phyloP scores from a whole-genome alignment of 2,329 filamentous ascomycete genomes.

The Fusarium chaquense region DNA sequence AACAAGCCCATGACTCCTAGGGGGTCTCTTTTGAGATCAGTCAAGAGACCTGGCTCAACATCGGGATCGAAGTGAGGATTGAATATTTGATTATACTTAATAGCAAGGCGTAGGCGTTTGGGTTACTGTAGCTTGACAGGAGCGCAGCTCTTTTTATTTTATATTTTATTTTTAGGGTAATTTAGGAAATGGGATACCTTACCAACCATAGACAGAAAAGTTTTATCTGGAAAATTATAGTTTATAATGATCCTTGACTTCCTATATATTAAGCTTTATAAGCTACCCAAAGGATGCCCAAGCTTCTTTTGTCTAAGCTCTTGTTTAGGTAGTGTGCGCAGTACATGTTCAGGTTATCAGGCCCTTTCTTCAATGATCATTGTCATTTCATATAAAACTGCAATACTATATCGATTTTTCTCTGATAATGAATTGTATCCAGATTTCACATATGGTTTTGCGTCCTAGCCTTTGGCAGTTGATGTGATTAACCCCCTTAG shows the following conservation, averaged over 20 bases:
- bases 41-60: slow-evolving; percentile 46
- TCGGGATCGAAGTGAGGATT: slow-evolving; percentile 23
- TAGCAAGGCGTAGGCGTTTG: slow-evolving; percentile 11
- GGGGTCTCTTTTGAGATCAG: slow-evolving; percentile 55
- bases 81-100: background rate
- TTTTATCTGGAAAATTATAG: background rate
- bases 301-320: background rate
- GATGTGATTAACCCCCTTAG: slow-evolving; percentile 45
- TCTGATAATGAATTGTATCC: background rate
- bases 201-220: background rate
- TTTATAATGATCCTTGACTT: background rate
- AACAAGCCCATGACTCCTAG: slow-evolving; percentile 56
- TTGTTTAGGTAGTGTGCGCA: background rate
- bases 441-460: background rate
- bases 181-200: background rate
- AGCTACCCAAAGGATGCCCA: too few relatives aligned
- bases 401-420: background rate
- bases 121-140: background rate
- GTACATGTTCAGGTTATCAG: background rate
- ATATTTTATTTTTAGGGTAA: background rate
- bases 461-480: background rate
- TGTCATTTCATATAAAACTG: background rate
- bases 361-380: background rate
- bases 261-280: background rate
- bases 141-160: background rate